Evolutionary conservation across 495 filamentous ascomycete species (phyloP), one percentile per base, ranked within the genome.

Genomic region (Acidiella bohemica): DNA sequence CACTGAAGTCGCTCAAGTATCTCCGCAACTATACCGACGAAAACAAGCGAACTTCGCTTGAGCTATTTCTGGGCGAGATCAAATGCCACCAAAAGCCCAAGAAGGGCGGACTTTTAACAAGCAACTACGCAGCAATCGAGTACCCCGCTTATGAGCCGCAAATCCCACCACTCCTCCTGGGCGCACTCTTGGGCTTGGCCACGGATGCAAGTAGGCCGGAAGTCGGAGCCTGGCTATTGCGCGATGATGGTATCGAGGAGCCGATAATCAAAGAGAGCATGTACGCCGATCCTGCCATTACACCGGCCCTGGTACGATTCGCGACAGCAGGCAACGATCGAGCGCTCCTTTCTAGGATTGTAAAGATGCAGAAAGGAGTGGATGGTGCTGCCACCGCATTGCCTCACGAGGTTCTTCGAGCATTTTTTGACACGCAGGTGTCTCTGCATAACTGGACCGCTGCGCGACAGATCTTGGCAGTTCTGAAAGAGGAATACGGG

Each of bases 241-340:
- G 65, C 44, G 66, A 65, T 8, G 43, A 66, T 22, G 72, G 73
- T 35, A 40, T 73, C 2, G 75, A 79, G 50, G 75, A 72, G 4
- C 72, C 72, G 19, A 19, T 69, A 0, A 70, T 80, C n/a, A 54
- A 63, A 29, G 39, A 44, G 5, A 46, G 43, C 18, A 41, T 63
- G 22, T 80, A 78, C 47, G 47, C 53, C 1, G 51, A 71, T 32
- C 64, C 63, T 13, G 53, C 46, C 20, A 40, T 80, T 19, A 64
- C 70, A 4, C 67, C 73, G n/a, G 62, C 72, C 1, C 60, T 80
- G 18, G 50, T 79, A 12, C 66, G 71, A 7, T 78, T 73, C 47
- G 76, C 72, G 5, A 57, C 63, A 18, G 67, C 70, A 14, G 66
- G 70, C 3, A 54, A 61, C 27, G 67, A 79, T 42, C 41, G 43